These are phyloP conservation scores for Fimicolochytrium jonesii DNA, from an alignment of 192 early-diverging fungal genomes.

Conservation along the genomic window DNA sequence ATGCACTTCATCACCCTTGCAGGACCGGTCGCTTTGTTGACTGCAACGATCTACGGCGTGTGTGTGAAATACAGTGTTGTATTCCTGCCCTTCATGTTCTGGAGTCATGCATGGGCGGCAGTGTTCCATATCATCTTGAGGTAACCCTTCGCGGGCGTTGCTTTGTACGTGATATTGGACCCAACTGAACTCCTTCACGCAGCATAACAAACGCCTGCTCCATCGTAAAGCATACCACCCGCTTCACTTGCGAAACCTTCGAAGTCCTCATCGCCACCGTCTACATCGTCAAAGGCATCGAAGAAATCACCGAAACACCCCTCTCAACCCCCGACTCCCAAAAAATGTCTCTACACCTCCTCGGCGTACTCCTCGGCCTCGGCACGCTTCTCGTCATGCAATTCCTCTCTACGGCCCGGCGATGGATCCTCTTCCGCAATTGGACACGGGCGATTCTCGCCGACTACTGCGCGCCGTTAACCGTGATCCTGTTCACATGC, in stretches of 20 bases:
- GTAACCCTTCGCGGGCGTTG: too few relatives aligned
- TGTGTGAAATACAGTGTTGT: background rate
- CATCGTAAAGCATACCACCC: slow-evolving; percentile 5
- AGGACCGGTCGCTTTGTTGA: too few relatives aligned
- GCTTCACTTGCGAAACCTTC: slow-evolving; percentile 26
- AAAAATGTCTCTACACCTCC: too few relatives aligned
- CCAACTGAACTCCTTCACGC: too few relatives aligned
- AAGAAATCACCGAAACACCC: slow-evolving; percentile 15
- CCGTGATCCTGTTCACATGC: too few relatives aligned
- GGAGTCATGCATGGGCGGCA: slow-evolving; percentile 19
- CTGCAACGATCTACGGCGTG: slow-evolving; percentile 8
- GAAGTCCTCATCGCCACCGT: slow-evolving; percentile 18
- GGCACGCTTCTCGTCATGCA: too few relatives aligned
- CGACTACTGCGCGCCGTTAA: too few relatives aligned
- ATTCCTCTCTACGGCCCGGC: slow-evolving; percentile 6
- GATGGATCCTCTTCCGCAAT: background rate
- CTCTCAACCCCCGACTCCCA: too few relatives aligned
- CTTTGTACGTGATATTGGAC: too few relatives aligned
- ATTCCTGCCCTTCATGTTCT: slow-evolving; percentile 16
- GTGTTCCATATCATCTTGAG: slow-evolving; percentile 24
- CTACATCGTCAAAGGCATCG: slow-evolving; percentile 13
- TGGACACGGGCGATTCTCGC: slow-evolving; percentile 5
- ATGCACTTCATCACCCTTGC: too few relatives aligned
- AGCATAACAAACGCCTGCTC: too few relatives aligned
- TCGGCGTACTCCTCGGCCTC: too few relatives aligned